Conservation (phyloP, 2,329 filamentous ascomycete species). For the Clonostachys sp. region DNA sequence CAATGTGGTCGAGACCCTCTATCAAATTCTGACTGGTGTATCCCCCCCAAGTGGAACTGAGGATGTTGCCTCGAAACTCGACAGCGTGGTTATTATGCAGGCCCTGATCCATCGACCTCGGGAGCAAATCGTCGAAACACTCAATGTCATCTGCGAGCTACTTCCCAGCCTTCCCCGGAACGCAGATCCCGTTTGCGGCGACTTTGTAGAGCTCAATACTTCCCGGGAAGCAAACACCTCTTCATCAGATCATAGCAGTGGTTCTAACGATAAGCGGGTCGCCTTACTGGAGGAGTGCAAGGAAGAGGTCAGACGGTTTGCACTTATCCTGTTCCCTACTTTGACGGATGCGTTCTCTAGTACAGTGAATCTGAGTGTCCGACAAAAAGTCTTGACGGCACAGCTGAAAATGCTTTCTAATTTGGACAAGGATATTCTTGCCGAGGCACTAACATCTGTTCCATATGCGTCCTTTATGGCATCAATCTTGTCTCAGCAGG, state of each 20-base stretch:
- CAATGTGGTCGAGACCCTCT: slow-evolving; percentile 94
- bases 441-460: slow-evolving; percentile 80
- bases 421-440: slow-evolving; percentile 77
- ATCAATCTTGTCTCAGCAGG: slow-evolving; percentile 91
- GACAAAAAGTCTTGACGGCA: slow-evolving; percentile 92
- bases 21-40: slow-evolving; percentile 94
- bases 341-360: slow-evolving; percentile 96
- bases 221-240: neutral
- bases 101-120: slow-evolving; percentile 91
- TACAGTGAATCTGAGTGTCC: slow-evolving; percentile 90
- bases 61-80: slow-evolving; percentile 79
- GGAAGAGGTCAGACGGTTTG: slow-evolving; percentile 82
- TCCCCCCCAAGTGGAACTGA: slow-evolving; percentile 79
- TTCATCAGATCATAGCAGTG: neutral
- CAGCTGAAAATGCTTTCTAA: slow-evolving; percentile 98
- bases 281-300: slow-evolving; percentile 79
- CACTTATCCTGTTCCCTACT: slow-evolving; percentile 88
- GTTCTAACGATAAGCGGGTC: slow-evolving; percentile 78
- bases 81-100: slow-evolving; percentile 98
- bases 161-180: slow-evolving; percentile 68
- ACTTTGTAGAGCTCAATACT: slow-evolving; percentile 32
- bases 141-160: slow-evolving; percentile 96
- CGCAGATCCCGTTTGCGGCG: slow-evolving; percentile 34
- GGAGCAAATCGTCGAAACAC: slow-evolving; percentile 93
- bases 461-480: slow-evolving; percentile 95